A percentile compares a stretch with the other conserved stretches of the same genome.
These are phyloP conservation scores for Hyphodiscus hymeniophilus DNA, from an alignment of 495 filamentous ascomycete species.

Conservation along the genomic window DNA sequence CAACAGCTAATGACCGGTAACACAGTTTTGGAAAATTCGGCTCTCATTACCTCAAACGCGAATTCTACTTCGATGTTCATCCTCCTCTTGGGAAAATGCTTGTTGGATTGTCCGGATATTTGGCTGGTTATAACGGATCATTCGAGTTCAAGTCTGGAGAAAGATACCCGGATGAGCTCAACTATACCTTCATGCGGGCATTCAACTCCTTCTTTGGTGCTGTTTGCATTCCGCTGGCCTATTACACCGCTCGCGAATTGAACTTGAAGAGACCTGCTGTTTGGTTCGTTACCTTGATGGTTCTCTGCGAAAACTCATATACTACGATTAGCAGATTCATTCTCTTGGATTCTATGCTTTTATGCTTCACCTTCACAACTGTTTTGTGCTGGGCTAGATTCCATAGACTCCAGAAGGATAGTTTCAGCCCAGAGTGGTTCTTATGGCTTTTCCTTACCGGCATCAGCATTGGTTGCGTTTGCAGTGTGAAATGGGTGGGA, in stretches of 20 bases:
- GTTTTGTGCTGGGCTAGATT: slow-evolving; percentile 95
- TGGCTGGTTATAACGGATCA: slow-evolving; percentile 97
- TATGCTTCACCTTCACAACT: slow-evolving; percentile 96
- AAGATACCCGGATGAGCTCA: slow-evolving; percentile 82
- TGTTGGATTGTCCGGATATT: slow-evolving; percentile 88
- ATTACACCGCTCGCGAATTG: slow-evolving; percentile 86
- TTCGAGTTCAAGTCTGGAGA: slow-evolving; percentile 99
- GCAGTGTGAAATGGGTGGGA: slow-evolving; percentile 97
- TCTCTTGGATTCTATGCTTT: slow-evolving; percentile 92
- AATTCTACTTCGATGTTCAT: slow-evolving; percentile 99
- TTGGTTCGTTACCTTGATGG: slow-evolving; percentile 94
- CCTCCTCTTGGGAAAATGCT: slow-evolving; percentile 97
- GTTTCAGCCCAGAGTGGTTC: slow-evolving; percentile 86
- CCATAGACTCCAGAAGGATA: slow-evolving; percentile 72
- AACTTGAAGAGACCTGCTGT: slow-evolving; percentile 78
- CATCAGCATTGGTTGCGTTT: slow-evolving; percentile 91
- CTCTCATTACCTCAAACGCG: slow-evolving; percentile 95
- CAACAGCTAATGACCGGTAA: slow-evolving; percentile 4
- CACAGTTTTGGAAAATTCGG: slow-evolving; percentile 96
- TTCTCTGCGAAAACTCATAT: slow-evolving; percentile 97
- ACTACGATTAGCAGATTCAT: slow-evolving; percentile 98
- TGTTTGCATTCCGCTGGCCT: slow-evolving; percentile 86
- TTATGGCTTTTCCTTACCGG: slow-evolving; percentile 87
- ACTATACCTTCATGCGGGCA: slow-evolving; percentile 97
- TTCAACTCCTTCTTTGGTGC: slow-evolving; percentile 96